Evolutionary conservation across 495 filamentous ascomycete genomes (phyloP).

Genomic region (Penicillium riverlandense): DNA sequence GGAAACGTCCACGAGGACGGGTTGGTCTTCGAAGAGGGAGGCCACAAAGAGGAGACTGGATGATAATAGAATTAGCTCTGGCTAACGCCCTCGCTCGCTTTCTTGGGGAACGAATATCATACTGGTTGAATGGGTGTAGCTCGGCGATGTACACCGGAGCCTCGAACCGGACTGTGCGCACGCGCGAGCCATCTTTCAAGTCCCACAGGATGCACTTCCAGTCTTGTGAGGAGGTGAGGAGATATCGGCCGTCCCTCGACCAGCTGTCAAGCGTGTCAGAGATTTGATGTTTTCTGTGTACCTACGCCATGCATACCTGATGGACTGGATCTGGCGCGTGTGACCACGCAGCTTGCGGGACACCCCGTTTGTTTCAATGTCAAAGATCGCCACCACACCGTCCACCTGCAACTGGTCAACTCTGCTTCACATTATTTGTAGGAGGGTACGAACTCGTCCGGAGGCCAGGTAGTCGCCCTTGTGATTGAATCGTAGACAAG

Average conservation of each 20-base stretch:
- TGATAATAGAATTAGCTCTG: background rate
- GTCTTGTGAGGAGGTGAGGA: conserved; percentile 91
- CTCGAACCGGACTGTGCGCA: conserved; percentile 73
- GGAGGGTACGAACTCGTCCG: conserved; percentile 56
- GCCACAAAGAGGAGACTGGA: conserved; percentile 71
- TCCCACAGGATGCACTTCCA: conserved; percentile 97
- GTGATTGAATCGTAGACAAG: conserved; percentile 81
- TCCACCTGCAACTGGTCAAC: conserved; percentile 48
- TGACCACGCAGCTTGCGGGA: conserved; percentile 90
- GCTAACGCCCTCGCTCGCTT: too few species aligned
- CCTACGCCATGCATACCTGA: conserved; percentile 40
- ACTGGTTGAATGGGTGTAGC: conserved; percentile 88
- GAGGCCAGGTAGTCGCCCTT: conserved; percentile 90
- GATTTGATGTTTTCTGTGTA: background rate
- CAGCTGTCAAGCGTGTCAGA: conserved; percentile 52
- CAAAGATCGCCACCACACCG: conserved; percentile 91
- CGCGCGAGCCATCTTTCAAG: conserved; percentile 61
- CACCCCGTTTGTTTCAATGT: conserved; percentile 92
- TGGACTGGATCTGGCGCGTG: conserved; percentile 78
- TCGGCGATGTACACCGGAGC: conserved; percentile 94
- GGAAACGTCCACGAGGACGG: conserved; percentile 76
- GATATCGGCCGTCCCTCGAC: conserved; percentile 84
- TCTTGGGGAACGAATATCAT: conserved; percentile 20
- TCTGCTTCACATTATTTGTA: background rate
- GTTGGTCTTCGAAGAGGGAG: conserved; percentile 88